Conservation (phyloP, 176 grass and related monocot genomes). For the Microstegium vimineum region DNA sequence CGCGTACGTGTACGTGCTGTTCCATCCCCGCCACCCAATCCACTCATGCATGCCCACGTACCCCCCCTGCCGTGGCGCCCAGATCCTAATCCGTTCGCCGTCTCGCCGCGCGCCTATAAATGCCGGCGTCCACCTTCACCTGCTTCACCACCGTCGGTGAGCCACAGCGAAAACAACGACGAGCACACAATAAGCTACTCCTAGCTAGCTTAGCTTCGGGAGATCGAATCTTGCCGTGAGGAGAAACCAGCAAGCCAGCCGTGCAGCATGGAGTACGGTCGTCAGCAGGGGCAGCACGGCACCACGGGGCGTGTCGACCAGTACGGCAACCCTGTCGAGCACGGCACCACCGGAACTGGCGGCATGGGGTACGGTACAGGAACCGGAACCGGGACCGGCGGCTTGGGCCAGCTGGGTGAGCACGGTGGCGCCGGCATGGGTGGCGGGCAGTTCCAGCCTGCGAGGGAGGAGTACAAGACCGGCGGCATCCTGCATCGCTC, state of each 20-base stretch:
- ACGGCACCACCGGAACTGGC: not conserved
- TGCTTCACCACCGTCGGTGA: not conserved
- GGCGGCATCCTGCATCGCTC: constrained; percentile 48
- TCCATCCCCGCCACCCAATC: not conserved
- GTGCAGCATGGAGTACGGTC: constrained; percentile 1
- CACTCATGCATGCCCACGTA: constrained; percentile 12
- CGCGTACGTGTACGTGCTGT: not conserved
- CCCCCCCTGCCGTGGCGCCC: not conserved
- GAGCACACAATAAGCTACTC: not conserved
- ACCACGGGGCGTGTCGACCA: constrained; percentile 42
- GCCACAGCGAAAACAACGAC: not conserved
- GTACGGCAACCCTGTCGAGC: constrained; percentile 31
- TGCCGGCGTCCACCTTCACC: not conserved
- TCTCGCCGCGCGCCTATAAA: constrained; percentile 23
- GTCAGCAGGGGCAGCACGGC: constrained; percentile 21
- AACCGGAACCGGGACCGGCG: not conserved
- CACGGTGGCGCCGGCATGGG: not conserved
- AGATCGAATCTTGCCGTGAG: not conserved
- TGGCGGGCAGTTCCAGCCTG: constrained; percentile 32
- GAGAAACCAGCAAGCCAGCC: not conserved
- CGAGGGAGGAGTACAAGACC: constrained; percentile 32
- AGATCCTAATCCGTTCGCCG: not conserved
- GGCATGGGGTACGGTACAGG: not conserved
- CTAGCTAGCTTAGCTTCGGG: not conserved
- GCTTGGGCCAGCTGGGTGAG: not conserved